These are phyloP conservation scores for Euphorbia celastroides DNA, from an alignment of 441 rosid species.

Conservation along the genomic window DNA sequence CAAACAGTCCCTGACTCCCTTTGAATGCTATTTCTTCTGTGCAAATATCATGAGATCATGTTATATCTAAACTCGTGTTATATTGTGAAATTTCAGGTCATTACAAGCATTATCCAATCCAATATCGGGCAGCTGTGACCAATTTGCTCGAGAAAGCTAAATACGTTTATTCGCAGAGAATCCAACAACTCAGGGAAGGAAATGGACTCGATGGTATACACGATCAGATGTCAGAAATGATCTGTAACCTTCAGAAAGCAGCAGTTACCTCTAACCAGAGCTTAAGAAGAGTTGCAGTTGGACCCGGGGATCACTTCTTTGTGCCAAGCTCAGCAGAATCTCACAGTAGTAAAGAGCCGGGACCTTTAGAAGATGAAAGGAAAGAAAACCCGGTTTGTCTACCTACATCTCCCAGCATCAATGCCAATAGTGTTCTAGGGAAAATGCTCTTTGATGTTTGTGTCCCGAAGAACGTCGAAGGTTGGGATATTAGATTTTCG, in stretches of 20 bases:
- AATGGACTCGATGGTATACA: slow-evolving; percentile 36
- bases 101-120: slow-evolving; percentile 66
- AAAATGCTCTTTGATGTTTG: too few relatives aligned
- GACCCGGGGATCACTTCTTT: slow-evolving; percentile 79
- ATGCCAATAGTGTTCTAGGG: too few relatives aligned
- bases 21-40: neutral
- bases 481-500: too few relatives aligned
- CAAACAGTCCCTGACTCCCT: too few relatives aligned
- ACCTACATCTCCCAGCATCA: slow-evolving; percentile 53
- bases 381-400: slow-evolving; percentile 39
- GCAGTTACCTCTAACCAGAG: too few relatives aligned
- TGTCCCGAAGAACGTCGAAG: too few relatives aligned
- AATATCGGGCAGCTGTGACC: too few relatives aligned
- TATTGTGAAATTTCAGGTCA: slow-evolving; percentile 54
- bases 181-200: slow-evolving; percentile 56
- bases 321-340: slow-evolving; percentile 60
- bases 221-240: slow-evolving; percentile 73
- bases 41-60: neutral
- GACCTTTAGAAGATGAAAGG: slow-evolving; percentile 43
- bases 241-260: slow-evolving; percentile 75
- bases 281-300: slow-evolving; percentile 71
- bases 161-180: slow-evolving; percentile 46
- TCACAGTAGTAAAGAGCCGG: slow-evolving; percentile 27
- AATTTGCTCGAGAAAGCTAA: slow-evolving; percentile 64
- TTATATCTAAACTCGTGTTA: slow-evolving; percentile 7